phyloP scores from a whole-genome alignment of 257 asterid species.

The Solanum bukasovii region DNA sequence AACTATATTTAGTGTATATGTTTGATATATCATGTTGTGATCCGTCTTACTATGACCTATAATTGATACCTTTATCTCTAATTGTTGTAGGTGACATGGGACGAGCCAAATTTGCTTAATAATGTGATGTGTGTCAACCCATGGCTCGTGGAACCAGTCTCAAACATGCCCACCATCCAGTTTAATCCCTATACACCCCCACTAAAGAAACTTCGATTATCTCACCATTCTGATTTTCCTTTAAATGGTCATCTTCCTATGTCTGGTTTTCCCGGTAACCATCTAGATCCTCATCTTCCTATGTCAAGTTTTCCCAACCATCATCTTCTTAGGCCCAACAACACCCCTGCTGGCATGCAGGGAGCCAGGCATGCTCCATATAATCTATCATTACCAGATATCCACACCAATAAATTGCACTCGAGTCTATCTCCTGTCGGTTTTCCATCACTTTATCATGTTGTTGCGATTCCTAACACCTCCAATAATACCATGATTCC shows the following conservation, averaged over 20 bases:
- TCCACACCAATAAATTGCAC: conserved; percentile 12
- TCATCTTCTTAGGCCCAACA: conserved; percentile 32
- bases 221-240: conserved; percentile 36
- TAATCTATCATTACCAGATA: conserved; percentile 36
- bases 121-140: conserved; percentile 77
- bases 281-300: conserved; percentile 33
- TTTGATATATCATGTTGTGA: not conserved
- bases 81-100: conserved; percentile 66
- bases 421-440: conserved; percentile 30
- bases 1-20: not conserved
- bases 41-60: not conserved
- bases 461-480: conserved; percentile 7
- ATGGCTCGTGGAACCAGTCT: conserved; percentile 76
- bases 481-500: conserved; percentile 10
- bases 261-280: conserved; percentile 26
- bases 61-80: not conserved
- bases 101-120: conserved; percentile 75
- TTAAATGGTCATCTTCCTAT: conserved; percentile 42
- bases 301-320: conserved; percentile 31
- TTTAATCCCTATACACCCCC: conserved; percentile 62
- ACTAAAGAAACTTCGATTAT: conserved; percentile 39
- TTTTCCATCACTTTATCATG: conserved; percentile 21
- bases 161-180: conserved; percentile 52
- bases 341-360: conserved; percentile 92
- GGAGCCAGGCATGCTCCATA: conserved; percentile 97